These are phyloP conservation scores for Agarophyton chilense DNA, from an alignment of 23 red algal species.

Conservation along the genomic window DNA sequence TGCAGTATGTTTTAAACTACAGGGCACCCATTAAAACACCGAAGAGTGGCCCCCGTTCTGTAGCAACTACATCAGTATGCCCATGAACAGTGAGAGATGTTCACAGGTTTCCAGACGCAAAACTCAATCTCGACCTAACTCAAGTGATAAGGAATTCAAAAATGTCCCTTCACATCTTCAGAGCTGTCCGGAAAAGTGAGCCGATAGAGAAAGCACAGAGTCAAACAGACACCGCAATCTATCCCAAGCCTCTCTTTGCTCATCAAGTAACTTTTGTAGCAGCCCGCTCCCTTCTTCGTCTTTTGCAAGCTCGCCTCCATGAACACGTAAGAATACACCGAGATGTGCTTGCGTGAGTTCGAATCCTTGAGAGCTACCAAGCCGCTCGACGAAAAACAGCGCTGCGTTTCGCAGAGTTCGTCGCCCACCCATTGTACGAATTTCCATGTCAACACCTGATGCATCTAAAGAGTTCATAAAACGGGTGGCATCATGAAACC, in stretches of 20 bases:
- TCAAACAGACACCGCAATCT: conserved; percentile 54
- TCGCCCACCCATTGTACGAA: conserved; percentile 67
- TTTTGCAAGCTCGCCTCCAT: conserved; percentile 56
- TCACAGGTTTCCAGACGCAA: too few species aligned
- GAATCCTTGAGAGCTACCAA: conserved; percentile 40
- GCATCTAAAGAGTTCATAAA: conserved; percentile 44
- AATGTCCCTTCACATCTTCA: not conserved
- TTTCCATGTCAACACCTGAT: conserved; percentile 70
- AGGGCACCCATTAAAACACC: too few species aligned
- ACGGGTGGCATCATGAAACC: conserved; percentile 36
- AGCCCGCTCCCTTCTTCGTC: conserved; percentile 17
- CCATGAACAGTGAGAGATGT: too few species aligned
- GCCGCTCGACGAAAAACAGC: conserved; percentile 50
- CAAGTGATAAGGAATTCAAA: too few species aligned
- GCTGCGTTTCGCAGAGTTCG: conserved; percentile 27
- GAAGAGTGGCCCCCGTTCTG: too few species aligned
- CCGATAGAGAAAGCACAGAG: conserved; percentile 53
- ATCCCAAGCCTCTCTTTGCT: conserved; percentile 59
- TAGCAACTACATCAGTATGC: too few species aligned
- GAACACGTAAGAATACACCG: conserved; percentile 63
- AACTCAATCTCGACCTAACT: too few species aligned
- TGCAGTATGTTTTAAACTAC: too few species aligned
- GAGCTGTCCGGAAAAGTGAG: conserved; percentile 56
- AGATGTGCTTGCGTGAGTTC: conserved; percentile 85
- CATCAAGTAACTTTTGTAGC: conserved; percentile 10